A percentile compares a stretch with the other conserved stretches of the same genome.
Conservation (phyloP, 2,329 filamentous ascomycete species). For the Blastomyces percursus region DNA sequence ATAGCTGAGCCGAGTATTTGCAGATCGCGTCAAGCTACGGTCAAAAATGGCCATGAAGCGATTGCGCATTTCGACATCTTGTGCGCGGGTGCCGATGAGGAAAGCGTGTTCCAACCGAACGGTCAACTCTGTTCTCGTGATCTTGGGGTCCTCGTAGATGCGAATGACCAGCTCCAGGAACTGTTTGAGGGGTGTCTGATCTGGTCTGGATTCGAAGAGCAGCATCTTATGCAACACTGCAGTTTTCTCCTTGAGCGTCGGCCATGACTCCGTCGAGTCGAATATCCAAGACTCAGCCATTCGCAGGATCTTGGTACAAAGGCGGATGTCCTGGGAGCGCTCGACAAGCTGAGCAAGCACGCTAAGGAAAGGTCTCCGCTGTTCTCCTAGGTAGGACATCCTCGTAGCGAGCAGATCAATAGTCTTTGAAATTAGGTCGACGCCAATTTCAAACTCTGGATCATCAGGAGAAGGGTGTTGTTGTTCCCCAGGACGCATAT, state of each 20-base stretch:
- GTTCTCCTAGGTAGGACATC: constrained; percentile 87
- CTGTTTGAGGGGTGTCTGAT: constrained; percentile 76
- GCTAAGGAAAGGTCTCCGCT: constrained; percentile 84
- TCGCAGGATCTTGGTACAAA: constrained; percentile 84
- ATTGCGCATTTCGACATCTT: constrained; percentile 93
- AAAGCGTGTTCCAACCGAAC: constrained; percentile 98
- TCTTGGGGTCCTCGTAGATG: constrained; percentile 96
- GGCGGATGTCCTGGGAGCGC: constrained; percentile 72
- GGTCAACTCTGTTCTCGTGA: constrained; percentile 86
- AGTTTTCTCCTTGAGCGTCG: constrained; percentile 96
- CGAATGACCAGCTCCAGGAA: constrained; percentile 94
- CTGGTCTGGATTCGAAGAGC: constrained; percentile 75
- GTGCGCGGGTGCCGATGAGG: constrained; percentile 82
- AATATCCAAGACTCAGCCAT: constrained; percentile 98
- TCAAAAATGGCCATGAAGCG: constrained; percentile 96
- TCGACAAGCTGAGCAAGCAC: constrained; percentile 91
- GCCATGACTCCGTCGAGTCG: constrained; percentile 85
- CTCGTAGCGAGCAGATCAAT: constrained; percentile 85
- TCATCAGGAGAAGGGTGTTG: constrained; percentile 40
- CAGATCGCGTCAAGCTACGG: constrained; percentile 83
- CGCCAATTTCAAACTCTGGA: constrained; percentile 79
- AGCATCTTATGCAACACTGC: constrained; percentile 99
- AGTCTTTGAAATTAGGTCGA: constrained; percentile 83
- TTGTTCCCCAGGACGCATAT: constrained; percentile 4
- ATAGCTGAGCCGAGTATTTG: constrained; percentile 78